phyloP scores from a whole-genome alignment of 768 basidiomycete species.

The Termitomyces sp. region DNA sequence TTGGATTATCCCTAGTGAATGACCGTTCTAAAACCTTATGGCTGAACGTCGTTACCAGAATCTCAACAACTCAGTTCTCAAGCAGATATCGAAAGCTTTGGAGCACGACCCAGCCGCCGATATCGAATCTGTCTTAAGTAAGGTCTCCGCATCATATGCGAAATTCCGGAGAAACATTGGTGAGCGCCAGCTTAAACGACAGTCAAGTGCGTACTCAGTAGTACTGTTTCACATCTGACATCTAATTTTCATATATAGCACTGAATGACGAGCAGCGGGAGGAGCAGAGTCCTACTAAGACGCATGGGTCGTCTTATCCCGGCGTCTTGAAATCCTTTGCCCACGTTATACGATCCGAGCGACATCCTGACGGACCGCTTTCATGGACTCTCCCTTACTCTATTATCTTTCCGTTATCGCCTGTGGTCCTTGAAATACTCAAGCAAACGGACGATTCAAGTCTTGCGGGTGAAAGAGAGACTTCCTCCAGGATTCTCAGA shows the following conservation, averaged over 20 bases:
- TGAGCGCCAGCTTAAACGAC: neutral
- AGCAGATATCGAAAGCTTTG: neutral
- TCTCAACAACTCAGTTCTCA: neutral
- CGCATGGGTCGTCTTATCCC: neutral
- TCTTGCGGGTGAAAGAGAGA: neutral
- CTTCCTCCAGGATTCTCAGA: neutral
- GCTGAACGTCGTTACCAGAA: neutral
- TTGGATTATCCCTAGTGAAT: too few relatives aligned
- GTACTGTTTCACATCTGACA: neutral
- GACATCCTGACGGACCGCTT: neutral
- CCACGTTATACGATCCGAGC: neutral
- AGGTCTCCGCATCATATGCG: neutral
- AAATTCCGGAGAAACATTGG: neutral
- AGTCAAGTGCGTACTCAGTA: neutral
- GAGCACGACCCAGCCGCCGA: neutral
- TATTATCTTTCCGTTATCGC: neutral
- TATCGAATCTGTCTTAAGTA: neutral
- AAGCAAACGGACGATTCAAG: neutral
- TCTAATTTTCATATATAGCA: neutral
- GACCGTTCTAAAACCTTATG: neutral
- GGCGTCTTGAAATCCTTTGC: neutral
- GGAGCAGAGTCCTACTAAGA: neutral
- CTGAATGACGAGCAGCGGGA: neutral
- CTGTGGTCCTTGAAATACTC: neutral
- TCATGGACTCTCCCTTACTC: neutral